Conservation (phyloP, 2,329 filamentous ascomycete species). For the Fusarium sp. region DNA sequence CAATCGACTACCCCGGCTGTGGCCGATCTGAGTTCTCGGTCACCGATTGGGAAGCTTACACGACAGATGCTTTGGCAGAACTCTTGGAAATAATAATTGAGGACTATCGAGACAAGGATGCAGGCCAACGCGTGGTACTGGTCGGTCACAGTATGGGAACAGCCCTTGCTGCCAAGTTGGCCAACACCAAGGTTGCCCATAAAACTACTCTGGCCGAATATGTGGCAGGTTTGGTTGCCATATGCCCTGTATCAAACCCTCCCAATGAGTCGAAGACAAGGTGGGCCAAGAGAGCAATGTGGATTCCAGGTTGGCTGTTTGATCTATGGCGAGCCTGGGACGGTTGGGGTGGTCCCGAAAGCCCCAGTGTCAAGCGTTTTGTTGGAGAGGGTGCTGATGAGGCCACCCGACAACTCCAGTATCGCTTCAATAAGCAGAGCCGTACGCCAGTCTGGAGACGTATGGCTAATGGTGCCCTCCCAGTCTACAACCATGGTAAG, state of each 20-base stretch:
- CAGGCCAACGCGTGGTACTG: conserved; percentile 79
- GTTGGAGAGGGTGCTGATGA: conserved; percentile 75
- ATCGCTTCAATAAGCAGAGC: conserved; percentile 85
- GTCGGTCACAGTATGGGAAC: conserved; percentile 94
- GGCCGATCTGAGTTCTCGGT: conserved; percentile 83
- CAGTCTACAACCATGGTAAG: conserved; percentile 66
- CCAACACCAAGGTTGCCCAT: conserved; percentile 61
- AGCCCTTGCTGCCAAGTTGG: conserved; percentile 79
- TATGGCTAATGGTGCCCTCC: conserved; percentile 80
- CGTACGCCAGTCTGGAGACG: conserved; percentile 84
- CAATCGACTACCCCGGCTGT: conserved; percentile 91
- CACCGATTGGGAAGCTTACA: conserved; percentile 82
- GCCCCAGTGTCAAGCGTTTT: conserved; percentile 83
- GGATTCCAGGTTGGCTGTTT: conserved; percentile 79
- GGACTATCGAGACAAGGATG: conserved; percentile 74
- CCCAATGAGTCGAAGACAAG: conserved; percentile 61
- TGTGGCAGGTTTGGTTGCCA: conserved; percentile 81
- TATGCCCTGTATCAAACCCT: conserved; percentile 82
- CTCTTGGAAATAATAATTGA: conserved; percentile 82
- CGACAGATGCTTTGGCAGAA: conserved; percentile 78
- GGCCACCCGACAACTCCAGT: conserved; percentile 75
- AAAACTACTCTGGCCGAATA: conserved; percentile 68
- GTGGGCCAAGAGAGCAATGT: conserved; percentile 70
- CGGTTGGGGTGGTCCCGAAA: conserved; percentile 80
- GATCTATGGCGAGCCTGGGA: conserved; percentile 84